Conservation (phyloP, 2,329 filamentous ascomycete genomes). For the Fusarium compactum region DNA sequence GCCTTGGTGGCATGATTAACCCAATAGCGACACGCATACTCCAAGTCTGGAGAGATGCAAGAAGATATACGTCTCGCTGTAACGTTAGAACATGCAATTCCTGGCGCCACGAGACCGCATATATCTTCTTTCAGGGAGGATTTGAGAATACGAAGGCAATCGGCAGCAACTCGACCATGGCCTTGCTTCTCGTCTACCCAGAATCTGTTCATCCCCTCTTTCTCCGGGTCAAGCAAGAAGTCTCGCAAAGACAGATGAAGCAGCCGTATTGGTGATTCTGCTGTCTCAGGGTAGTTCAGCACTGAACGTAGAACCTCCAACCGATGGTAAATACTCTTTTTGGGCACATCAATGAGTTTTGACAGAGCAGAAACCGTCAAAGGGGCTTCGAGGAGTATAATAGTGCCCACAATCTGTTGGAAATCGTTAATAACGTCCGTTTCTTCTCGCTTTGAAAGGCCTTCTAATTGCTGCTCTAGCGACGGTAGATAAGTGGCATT, state of each 20-base stretch:
- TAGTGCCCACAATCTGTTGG: conserved; percentile 40
- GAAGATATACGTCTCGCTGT: not conserved
- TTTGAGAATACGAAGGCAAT: not conserved
- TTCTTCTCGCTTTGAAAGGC: not conserved
- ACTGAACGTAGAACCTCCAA: conserved; percentile 40
- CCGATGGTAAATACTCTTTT: conserved; percentile 24
- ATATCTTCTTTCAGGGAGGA: too few species aligned
- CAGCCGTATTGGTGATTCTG: not conserved
- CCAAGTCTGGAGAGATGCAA: not conserved
- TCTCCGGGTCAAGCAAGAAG: conserved; percentile 51
- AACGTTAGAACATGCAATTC: too few species aligned
- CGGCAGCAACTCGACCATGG: conserved; percentile 49
- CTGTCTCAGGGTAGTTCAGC: not conserved
- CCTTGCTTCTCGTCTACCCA: conserved; percentile 53
- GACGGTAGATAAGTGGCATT: conserved; percentile 37
- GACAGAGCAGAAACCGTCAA: conserved; percentile 27
- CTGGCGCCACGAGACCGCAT: too few species aligned
- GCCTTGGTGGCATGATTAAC: not conserved
- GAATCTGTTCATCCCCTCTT: conserved; percentile 48
- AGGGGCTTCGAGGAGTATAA: conserved; percentile 45
- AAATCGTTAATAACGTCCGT: conserved; percentile 39
- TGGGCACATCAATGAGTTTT: not conserved
- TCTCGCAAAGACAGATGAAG: conserved; percentile 53
- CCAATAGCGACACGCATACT: not conserved
- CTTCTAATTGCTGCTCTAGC: conserved; percentile 18